Conservation (phyloP, 331 rosid genomes). For the Quercus lobata region DNA sequence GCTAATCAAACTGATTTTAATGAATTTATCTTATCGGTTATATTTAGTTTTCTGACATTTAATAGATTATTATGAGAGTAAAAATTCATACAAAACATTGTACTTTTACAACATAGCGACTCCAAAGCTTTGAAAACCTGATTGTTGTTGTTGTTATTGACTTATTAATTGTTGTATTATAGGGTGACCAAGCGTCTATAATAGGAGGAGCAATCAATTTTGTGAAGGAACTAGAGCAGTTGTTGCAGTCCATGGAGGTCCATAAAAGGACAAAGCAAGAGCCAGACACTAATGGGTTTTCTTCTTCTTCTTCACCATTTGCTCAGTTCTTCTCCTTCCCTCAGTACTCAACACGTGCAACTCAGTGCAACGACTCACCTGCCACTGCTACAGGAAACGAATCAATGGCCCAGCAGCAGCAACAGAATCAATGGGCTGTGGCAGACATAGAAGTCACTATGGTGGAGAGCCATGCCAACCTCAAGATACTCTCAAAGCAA, state of each 20-base stretch:
- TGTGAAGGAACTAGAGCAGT: slow-evolving; percentile 83
- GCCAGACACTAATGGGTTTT: background rate
- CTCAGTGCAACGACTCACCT: slow-evolving; percentile 5
- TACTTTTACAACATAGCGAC: too few relatives aligned
- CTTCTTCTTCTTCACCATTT: slow-evolving; percentile 29
- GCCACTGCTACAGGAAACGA: background rate
- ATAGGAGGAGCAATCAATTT: slow-evolving; percentile 94
- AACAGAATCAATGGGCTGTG: slow-evolving; percentile 34
- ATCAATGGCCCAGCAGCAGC: slow-evolving; percentile 3
- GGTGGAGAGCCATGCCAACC: slow-evolving; percentile 83
- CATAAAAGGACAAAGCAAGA: slow-evolving; percentile 25
- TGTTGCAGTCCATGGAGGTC: slow-evolving; percentile 58
- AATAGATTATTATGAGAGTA: too few relatives aligned
- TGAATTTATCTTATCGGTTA: too few relatives aligned
- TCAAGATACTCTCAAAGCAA: slow-evolving; percentile 65
- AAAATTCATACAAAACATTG: too few relatives aligned
- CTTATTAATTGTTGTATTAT: background rate
- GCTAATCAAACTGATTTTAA: too few relatives aligned
- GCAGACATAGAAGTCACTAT: slow-evolving; percentile 91
- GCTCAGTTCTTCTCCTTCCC: slow-evolving; percentile 81
- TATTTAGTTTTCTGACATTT: too few relatives aligned
- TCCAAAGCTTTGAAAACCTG: too few relatives aligned
- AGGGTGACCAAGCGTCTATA: slow-evolving; percentile 97
- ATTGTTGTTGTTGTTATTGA: too few relatives aligned
- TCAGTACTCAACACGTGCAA: slow-evolving; percentile 54